phyloP scores from a whole-genome alignment of 805 yeast genomes.

The Hanseniaspora singularis region DNA sequence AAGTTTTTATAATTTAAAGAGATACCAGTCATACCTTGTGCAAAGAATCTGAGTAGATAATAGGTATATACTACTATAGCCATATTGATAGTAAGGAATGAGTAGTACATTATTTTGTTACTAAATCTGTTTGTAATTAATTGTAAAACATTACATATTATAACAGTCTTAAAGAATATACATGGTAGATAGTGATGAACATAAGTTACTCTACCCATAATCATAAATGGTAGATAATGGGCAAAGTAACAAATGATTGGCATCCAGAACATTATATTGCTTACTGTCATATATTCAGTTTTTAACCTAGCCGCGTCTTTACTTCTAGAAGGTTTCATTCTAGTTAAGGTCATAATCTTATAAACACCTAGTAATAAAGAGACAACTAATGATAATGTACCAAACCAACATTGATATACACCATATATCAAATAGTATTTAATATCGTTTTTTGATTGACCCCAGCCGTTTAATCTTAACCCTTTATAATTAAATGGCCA shows the following conservation, averaged over 20 bases:
- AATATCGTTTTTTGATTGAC: constrained; percentile 33
- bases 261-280: constrained; percentile 51
- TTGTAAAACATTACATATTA: constrained; percentile 32
- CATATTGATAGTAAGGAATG: constrained; percentile 31
- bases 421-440: constrained; percentile 64
- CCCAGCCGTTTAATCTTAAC: constrained; percentile 66
- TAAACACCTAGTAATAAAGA: constrained; percentile 36
- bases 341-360: constrained; percentile 43
- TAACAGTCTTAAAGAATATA: constrained; percentile 79
- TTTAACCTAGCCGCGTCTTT: constrained; percentile 18
- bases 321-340: constrained; percentile 54
- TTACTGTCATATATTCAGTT: neutral
- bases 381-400: constrained; percentile 45
- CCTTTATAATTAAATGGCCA: constrained; percentile 78
- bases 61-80: constrained; percentile 35
- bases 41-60: constrained; percentile 50
- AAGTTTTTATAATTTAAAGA: constrained; percentile 38
- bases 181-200: constrained; percentile 97
- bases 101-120: neutral
- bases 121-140: constrained; percentile 1
- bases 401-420: constrained; percentile 69
- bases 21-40: constrained; percentile 69
- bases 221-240: constrained; percentile 75
- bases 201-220: constrained; percentile 94
- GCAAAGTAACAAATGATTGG: constrained; percentile 45